phyloP scores from a whole-genome alignment of 805 yeast genomes.

The Ogataea trehaloabstinens region DNA sequence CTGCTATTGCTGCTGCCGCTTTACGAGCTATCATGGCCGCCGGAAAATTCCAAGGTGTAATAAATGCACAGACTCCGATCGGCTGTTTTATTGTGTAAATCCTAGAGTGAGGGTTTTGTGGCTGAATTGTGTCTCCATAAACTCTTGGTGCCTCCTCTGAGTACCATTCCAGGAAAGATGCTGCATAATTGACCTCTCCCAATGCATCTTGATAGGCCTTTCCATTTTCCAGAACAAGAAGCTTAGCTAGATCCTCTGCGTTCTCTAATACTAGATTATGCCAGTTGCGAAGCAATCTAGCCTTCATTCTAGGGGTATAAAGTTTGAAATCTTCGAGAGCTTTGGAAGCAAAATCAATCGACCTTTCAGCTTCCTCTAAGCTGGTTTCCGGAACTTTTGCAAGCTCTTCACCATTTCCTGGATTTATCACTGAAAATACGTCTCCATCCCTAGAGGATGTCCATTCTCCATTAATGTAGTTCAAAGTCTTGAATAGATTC shows the following conservation, averaged over 20 bases:
- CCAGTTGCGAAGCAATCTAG: conserved; percentile 47
- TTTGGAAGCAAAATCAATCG: conserved; percentile 49
- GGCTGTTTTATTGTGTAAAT: conserved; percentile 62
- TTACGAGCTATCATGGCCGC: conserved; percentile 73
- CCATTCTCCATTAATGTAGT: conserved; percentile 71
- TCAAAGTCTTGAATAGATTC: conserved; percentile 5
- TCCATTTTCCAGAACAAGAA: conserved; percentile 59
- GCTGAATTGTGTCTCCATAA: conserved; percentile 57
- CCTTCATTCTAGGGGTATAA: conserved; percentile 44
- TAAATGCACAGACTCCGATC: conserved; percentile 64
- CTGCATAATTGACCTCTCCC: conserved; percentile 56
- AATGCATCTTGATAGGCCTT: conserved; percentile 53
- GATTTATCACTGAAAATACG: conserved; percentile 55
- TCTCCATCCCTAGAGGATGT: conserved; percentile 46
- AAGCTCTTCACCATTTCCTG: conserved; percentile 51
- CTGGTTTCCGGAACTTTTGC: conserved; percentile 50
- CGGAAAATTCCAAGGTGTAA: conserved; percentile 87
- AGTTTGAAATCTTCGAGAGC: conserved; percentile 48
- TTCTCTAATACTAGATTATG: conserved; percentile 43
- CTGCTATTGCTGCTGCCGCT: conserved; percentile 72
- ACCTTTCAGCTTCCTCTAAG: conserved; percentile 49
- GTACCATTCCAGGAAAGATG: conserved; percentile 55
- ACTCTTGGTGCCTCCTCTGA: conserved; percentile 75
- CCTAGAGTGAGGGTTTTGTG: conserved; percentile 41
- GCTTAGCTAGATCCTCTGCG: conserved; percentile 46